phyloP scores from a whole-genome alignment of 768 basidiomycete genomes.

The Termitomyces sp. region DNA sequence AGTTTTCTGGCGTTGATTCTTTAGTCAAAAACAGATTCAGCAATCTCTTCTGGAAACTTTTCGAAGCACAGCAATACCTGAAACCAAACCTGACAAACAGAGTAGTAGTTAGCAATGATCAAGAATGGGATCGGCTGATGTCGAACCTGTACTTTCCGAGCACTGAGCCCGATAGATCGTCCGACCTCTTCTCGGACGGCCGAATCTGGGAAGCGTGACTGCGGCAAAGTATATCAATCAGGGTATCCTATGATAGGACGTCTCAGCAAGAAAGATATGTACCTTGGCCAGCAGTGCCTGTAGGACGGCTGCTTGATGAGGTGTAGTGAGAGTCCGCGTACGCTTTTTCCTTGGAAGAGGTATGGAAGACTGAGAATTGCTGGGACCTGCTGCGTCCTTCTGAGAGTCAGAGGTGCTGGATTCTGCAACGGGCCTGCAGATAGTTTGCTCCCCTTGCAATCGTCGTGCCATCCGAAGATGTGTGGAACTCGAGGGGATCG shows the following conservation, averaged over 20 bases:
- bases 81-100: constrained; percentile 71
- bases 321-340: constrained; percentile 79
- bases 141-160: constrained; percentile 83
- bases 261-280: constrained; percentile 7
- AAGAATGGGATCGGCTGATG: constrained; percentile 8
- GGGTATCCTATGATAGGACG: not conserved
- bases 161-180: constrained; percentile 80
- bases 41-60: constrained; percentile 14
- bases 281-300: constrained; percentile 86
- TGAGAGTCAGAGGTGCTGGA: constrained; percentile 47
- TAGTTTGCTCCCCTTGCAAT: constrained; percentile 25
- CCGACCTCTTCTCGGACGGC: constrained; percentile 87
- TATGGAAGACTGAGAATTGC: constrained; percentile 32
- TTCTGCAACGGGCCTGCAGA: constrained; percentile 18
- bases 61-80: constrained; percentile 42
- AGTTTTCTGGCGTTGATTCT: constrained; percentile 89
- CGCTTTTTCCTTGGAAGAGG: constrained; percentile 72
- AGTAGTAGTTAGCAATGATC: constrained; percentile 7
- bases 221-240: constrained; percentile 6
- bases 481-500: constrained; percentile 15
- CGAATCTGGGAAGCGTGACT: constrained; percentile 89
- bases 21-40: constrained; percentile 14
- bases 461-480: constrained; percentile 41
- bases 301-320: constrained; percentile 84
- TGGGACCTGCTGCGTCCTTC: constrained; percentile 54